phyloP scores from a whole-genome alignment of 768 basidiomycete species.

The Pseudohyphozyma bogoriensis region DNA sequence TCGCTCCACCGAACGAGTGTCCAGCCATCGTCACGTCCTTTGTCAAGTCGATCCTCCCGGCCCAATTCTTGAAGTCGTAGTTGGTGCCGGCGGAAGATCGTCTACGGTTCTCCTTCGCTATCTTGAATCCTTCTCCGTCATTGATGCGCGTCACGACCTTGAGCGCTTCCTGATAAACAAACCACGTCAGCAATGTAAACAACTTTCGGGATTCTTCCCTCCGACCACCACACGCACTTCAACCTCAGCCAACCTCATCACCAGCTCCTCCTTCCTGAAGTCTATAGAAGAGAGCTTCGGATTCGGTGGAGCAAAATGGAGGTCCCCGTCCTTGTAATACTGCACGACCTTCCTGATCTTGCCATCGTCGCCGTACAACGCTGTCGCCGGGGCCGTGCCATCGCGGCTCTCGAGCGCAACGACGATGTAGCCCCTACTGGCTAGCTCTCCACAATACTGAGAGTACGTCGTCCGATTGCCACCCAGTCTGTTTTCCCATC shows the following conservation, averaged over 20 bases:
- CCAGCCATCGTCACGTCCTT: slow-evolving; percentile 44
- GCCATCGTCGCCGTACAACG: slow-evolving; percentile 40
- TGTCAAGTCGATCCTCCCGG: slow-evolving; percentile 29
- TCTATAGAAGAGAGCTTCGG: slow-evolving; percentile 39
- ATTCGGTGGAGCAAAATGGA: slow-evolving; percentile 35
- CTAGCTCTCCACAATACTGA: slow-evolving; percentile 61
- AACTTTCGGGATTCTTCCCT: too few species aligned
- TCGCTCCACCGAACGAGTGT: slow-evolving; percentile 52
- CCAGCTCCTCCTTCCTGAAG: slow-evolving; percentile 60
- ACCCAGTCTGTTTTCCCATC: too few species aligned
- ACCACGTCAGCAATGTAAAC: too few species aligned
- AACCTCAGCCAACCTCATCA: slow-evolving; percentile 59
- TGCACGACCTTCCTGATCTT: slow-evolving; percentile 37
- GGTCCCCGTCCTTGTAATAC: slow-evolving; percentile 52
- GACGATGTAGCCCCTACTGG: slow-evolving; percentile 69
- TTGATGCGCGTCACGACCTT: slow-evolving; percentile 53
- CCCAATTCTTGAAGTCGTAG: slow-evolving; percentile 32
- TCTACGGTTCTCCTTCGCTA: slow-evolving; percentile 43
- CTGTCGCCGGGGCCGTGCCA: slow-evolving; percentile 54
- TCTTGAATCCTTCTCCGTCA: slow-evolving; percentile 36
- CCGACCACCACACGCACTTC: too few species aligned
- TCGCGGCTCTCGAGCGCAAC: slow-evolving; percentile 75
- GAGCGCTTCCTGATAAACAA: too few species aligned
- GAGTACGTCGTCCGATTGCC: slow-evolving; percentile 59
- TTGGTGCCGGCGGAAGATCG: slow-evolving; percentile 42